Base-by-base conservation (phyloP, 2,329 filamentous ascomycete genomes). In the Neospermospora avenae region DNA sequence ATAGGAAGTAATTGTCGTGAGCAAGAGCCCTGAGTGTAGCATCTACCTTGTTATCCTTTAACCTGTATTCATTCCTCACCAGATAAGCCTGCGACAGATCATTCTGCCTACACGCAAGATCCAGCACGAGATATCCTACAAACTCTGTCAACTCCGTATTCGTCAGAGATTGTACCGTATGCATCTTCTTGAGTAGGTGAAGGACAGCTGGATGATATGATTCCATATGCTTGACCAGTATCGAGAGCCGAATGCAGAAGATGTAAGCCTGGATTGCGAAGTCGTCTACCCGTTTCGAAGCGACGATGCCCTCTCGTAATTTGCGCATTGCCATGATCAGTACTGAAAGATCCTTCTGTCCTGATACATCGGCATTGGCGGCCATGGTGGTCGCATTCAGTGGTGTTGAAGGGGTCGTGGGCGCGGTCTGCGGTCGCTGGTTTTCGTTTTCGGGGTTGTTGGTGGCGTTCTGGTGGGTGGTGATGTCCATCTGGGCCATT, bases 201-300 rank as follows among this genome's bases (percentile, higher is more conserved):
- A 89, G 82, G 22, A 98, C 84, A 1, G 93, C 91, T 0, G 93
- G 91, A 65, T 93, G 88, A 74, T 98, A 99, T 1, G 92, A 92
- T 67, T 96, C 91, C 67, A 88, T 89, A 68, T 96, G 88, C 65
- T 87, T 85, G 59, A 89, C 85, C 35, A 96, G 83, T 63, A 99
- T 87, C 24, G 90, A 87, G 25, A 93, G 81, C 57, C 93, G 88
- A 68, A 96, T 90, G 69, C 90, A 91, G 79, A 98, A 98, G 63
- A 96, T 85, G 75, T 98, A 96, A 16, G 87, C 90, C 67, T 92
- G 87, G n/a, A 89, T 85, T 1, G 93, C 87, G 74, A 99, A 99
- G 55, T 84, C 80, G 71, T 96, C 90, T 37, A 81, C 78, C 20
- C 93, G 85, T 56, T 86, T 84, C 8, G 89, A 87, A 13, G 90